Percentiles rank a stretch among this genome's conserved stretches.
Conservation (phyloP, 208 protist genomes). For the Plasmodiophora brassicae region DNA sequence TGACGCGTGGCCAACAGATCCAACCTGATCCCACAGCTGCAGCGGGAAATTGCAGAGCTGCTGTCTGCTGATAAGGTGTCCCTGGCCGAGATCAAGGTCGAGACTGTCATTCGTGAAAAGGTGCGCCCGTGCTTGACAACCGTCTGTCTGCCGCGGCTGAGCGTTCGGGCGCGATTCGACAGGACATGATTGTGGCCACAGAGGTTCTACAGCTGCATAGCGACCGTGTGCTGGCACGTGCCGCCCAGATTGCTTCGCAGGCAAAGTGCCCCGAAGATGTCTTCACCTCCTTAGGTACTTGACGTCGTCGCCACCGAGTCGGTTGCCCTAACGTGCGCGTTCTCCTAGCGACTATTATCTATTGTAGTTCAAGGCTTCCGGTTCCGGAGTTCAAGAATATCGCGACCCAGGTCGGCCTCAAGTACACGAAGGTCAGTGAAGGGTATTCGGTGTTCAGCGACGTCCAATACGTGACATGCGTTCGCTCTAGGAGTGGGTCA, state of each 20-base stretch:
- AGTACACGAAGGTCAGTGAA: slow-evolving; percentile 16
- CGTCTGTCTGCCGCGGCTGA: neutral
- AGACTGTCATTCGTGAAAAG: neutral
- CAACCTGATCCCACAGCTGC: neutral
- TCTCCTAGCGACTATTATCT: neutral
- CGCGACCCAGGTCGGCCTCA: neutral
- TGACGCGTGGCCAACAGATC: neutral
- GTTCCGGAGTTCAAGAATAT: neutral
- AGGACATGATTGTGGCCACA: slow-evolving; percentile 15
- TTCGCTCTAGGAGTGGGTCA: neutral
- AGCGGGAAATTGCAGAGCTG: neutral
- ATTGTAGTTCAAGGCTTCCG: neutral
- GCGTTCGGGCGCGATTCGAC: neutral
- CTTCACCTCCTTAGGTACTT: neutral
- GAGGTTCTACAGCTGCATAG: neutral
- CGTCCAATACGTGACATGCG: too few relatives aligned
- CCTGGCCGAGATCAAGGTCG: neutral
- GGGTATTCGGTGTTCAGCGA: too few relatives aligned
- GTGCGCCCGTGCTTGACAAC: neutral
- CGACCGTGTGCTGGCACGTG: neutral
- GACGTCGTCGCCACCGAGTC: too few relatives aligned
- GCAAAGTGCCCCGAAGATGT: slow-evolving; percentile 2
- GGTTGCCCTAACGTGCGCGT: neutral
- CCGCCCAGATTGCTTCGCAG: neutral
- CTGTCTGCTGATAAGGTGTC: neutral